Conservation (phyloP, 257 asterid genomes). For the Solanum arcanum region DNA sequence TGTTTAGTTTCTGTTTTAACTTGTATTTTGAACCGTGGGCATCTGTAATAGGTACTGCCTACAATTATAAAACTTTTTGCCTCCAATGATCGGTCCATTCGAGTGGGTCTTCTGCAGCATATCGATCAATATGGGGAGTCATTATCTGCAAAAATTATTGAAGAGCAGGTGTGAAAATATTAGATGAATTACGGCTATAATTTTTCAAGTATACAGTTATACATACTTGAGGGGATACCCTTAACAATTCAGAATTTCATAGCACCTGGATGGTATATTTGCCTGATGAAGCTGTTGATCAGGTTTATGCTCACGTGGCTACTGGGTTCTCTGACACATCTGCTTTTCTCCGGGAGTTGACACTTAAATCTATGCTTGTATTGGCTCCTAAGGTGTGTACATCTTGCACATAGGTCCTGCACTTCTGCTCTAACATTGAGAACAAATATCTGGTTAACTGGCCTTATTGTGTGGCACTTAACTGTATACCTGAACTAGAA, state of each 20-base stretch:
- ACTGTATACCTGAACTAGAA: background rate
- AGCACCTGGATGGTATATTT: background rate
- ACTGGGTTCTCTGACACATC: constrained; percentile 96
- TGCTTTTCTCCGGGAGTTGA: constrained; percentile 87
- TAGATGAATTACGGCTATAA: constrained; percentile 5
- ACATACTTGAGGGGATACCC: background rate
- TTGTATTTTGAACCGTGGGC: background rate
- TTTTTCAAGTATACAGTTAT: constrained; percentile 1
- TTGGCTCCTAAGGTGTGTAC: constrained; percentile 88
- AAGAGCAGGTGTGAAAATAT: constrained; percentile 66
- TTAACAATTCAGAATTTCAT: background rate
- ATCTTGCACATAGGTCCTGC: background rate
- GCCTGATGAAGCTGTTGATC: constrained; percentile 2
- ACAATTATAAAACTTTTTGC: constrained; percentile 86
- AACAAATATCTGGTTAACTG: background rate
- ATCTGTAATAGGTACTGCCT: constrained; percentile 51
- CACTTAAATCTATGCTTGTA: constrained; percentile 93
- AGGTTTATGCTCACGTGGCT: constrained; percentile 95
- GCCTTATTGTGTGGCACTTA: background rate
- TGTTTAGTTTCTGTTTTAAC: background rate
- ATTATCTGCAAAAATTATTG: constrained; percentile 72
- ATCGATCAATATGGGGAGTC: constrained; percentile 93
- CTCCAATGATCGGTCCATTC: constrained; percentile 81
- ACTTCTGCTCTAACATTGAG: background rate
- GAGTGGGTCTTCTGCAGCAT: constrained; percentile 84